These are phyloP conservation scores for Coemansia sp. DNA, from an alignment of 192 early-diverging fungal species.

Conservation along the genomic window DNA sequence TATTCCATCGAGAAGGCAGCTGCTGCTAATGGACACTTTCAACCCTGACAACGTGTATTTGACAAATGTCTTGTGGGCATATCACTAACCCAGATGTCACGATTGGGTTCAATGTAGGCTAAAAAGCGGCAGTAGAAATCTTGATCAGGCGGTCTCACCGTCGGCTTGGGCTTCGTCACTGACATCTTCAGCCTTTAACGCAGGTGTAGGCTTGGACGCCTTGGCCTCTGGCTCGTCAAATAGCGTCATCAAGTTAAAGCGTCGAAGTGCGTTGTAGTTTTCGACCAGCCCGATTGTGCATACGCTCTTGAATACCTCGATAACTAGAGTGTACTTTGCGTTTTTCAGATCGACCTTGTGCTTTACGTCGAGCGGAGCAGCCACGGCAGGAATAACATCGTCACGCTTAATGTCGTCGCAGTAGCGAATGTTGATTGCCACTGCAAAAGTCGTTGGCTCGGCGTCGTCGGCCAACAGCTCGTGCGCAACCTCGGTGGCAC, in stretches of 20 bases:
- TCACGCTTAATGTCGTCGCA: conserved; percentile 52
- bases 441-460: conserved; percentile 50
- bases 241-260: conserved; percentile 49
- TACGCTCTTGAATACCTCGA: conserved; percentile 55
- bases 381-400: conserved; percentile 46
- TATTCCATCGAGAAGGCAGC: background rate
- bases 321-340: conserved; percentile 48
- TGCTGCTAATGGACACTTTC: background rate
- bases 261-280: conserved; percentile 41
- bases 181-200: background rate
- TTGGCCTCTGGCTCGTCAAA: conserved; percentile 29
- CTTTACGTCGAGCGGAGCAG: conserved; percentile 47
- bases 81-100: background rate
- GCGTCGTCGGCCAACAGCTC: conserved; percentile 45
- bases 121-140: background rate
- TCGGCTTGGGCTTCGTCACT: background rate
- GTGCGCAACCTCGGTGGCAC: conserved; percentile 28
- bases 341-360: conserved; percentile 54
- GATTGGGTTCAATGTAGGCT: background rate
- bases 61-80: background rate
- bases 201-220: background rate
- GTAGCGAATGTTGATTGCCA: conserved; percentile 52
- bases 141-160: background rate
- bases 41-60: background rate
- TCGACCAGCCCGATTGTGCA: conserved; percentile 46